Evolutionary conservation across 192 early-diverging fungal species (phyloP).

Genomic region (Podila verticillata): DNA sequence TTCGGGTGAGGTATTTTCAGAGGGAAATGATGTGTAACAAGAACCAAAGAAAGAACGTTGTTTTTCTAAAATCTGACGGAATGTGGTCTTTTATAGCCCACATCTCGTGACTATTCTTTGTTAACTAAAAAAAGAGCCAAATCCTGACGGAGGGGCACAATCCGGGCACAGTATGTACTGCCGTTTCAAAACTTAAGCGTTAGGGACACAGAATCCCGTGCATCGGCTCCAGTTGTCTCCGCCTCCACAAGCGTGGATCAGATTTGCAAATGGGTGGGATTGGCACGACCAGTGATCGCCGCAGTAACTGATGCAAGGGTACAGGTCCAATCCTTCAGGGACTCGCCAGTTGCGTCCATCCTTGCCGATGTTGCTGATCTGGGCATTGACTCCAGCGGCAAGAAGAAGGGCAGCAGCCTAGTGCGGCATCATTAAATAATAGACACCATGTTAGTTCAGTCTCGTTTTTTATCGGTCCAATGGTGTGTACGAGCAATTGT

Average conservation of each 20-base stretch:
- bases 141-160: no score
- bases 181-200: conserved; percentile 1
- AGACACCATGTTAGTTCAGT: conserved; percentile 1
- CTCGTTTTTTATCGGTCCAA: conserved; percentile 1
- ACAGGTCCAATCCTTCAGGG: conserved; percentile 8
- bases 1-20: background rate
- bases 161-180: background rate
- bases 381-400: conserved; percentile 6
- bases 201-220: conserved; percentile 7
- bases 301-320: conserved; percentile 4
- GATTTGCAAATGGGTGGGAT: background rate
- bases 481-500: background rate
- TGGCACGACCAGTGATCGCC: conserved; percentile 7
- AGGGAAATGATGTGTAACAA: no score
- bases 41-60: no score
- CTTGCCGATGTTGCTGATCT: background rate
- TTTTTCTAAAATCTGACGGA: no score
- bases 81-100: no score
- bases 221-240: conserved; percentile 8
- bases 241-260: conserved; percentile 11
- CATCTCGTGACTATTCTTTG: no score
- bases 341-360: conserved; percentile 3
- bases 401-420: conserved; percentile 1
- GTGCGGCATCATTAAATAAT: background rate
- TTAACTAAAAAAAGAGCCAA: no score